A percentile compares a stretch with the other conserved stretches of the same genome.
These are phyloP conservation scores for Hypoxylon cercidicola DNA, from an alignment of 495 filamentous ascomycete species.

Conservation along the genomic window DNA sequence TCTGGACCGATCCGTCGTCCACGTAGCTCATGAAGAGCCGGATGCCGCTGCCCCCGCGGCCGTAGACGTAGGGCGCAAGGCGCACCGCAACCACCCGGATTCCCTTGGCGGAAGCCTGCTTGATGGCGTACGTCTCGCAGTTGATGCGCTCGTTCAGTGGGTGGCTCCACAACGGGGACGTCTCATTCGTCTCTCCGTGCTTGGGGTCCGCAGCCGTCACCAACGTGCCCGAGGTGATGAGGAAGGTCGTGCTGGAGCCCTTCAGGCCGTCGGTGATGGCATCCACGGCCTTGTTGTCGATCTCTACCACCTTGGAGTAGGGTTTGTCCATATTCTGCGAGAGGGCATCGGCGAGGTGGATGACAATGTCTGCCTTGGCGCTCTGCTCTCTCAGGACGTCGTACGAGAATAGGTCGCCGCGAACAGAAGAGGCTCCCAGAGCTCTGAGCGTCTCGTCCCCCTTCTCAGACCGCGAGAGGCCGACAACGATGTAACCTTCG, in stretches of 20 bases:
- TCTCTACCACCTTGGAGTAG: constrained; percentile 29
- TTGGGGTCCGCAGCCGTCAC: constrained; percentile 39
- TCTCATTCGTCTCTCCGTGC: constrained; percentile 46
- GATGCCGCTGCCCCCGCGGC: constrained; percentile 50
- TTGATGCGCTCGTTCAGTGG: constrained; percentile 41
- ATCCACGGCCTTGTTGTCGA: constrained; percentile 46
- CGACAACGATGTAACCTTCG: constrained; percentile 48
- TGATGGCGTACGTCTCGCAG: constrained; percentile 39
- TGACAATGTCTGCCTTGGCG: constrained; percentile 47
- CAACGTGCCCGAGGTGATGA: constrained; percentile 48
- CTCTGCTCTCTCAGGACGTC: constrained; percentile 46
- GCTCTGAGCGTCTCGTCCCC: constrained; percentile 42
- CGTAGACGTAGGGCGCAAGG: constrained; percentile 53
- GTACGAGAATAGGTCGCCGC: constrained; percentile 46
- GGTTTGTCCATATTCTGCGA: constrained; percentile 38
- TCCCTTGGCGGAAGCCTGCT: constrained; percentile 34
- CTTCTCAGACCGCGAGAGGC: constrained; percentile 48
- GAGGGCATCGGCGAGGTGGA: constrained; percentile 48
- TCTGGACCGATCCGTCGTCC: constrained; percentile 25
- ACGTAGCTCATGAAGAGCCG: constrained; percentile 41
- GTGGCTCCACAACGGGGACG: constrained; percentile 25
- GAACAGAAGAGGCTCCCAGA: constrained; percentile 47
- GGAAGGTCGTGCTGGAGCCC: constrained; percentile 43
- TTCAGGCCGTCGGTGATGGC: constrained; percentile 47
- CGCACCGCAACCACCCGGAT: constrained; percentile 45